Percentiles rank a stretch among this genome's conserved stretches.
Evolutionary conservation across 2,329 filamentous ascomycete genomes (phyloP).

Genomic region (Bipolaris gigantea): DNA sequence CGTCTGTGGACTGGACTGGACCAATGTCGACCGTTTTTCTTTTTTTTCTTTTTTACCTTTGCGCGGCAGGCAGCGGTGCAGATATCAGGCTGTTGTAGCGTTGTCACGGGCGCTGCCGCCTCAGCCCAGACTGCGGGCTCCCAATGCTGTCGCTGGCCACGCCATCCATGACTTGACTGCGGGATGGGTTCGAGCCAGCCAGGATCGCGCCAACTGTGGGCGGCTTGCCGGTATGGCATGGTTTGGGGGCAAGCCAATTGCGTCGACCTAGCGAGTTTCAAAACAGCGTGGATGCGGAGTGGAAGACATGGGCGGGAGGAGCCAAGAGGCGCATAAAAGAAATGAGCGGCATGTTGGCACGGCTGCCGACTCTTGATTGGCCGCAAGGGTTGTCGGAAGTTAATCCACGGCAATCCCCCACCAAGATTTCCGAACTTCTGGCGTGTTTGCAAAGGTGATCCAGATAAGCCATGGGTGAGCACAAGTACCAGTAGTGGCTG

Average conservation of each 20-base stretch:
- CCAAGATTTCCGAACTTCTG: not conserved
- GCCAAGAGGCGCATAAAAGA: constrained; percentile 1
- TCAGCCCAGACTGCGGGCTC: not conserved
- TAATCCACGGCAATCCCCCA: not conserved
- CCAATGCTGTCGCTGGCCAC: not conserved
- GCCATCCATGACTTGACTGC: not conserved
- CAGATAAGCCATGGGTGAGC: constrained; percentile 3
- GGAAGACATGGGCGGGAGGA: not conserved
- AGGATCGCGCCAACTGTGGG: no score
- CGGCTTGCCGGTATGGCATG: not conserved
- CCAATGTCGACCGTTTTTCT: not conserved
- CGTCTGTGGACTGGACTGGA: not conserved
- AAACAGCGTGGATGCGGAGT: not conserved
- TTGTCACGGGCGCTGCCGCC: not conserved
- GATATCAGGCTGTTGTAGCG: not conserved
- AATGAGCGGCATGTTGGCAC: not conserved
- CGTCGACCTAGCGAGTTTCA: not conserved
- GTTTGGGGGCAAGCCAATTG: not conserved
- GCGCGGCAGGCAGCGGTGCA: not conserved
- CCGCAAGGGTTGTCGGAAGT: not conserved
- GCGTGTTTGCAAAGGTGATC: not conserved
- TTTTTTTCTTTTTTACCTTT: not conserved
- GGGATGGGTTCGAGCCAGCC: not conserved
- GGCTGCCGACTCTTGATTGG: not conserved
- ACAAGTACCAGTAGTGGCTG: constrained; percentile 1